These are phyloP conservation scores for Cucurbita ficifolia DNA, from an alignment of 306 rosid genomes.

Conservation along the genomic window DNA sequence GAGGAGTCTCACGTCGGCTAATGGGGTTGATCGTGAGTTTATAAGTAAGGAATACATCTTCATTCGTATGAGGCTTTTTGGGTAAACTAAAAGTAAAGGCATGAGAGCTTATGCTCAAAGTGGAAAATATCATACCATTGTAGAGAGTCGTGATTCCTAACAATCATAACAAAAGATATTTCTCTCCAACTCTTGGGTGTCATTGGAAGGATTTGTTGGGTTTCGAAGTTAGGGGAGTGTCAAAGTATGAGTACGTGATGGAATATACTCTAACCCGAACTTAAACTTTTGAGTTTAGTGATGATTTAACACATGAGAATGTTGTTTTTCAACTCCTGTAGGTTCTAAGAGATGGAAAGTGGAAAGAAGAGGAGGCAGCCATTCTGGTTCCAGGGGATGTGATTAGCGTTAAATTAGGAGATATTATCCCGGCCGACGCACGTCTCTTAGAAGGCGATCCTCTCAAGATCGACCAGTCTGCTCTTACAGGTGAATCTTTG, in stretches of 20 bases:
- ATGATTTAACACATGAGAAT: background rate
- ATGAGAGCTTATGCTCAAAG: too few species aligned
- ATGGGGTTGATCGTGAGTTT: too few species aligned
- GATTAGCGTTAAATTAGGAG: constrained; percentile 87
- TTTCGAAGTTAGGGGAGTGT: too few species aligned
- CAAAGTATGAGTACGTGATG: background rate
- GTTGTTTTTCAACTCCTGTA: constrained; percentile 2
- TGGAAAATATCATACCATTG: too few species aligned
- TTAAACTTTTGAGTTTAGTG: background rate
- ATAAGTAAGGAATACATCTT: too few species aligned
- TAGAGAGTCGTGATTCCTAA: too few species aligned
- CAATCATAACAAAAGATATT: background rate
- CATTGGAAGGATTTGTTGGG: background rate
- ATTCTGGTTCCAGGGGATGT: constrained; percentile 86
- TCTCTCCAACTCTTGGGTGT: background rate
- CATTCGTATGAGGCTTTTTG: too few species aligned
- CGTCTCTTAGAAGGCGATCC: constrained; percentile 91
- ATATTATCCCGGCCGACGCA: constrained; percentile 79
- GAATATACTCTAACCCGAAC: background rate
- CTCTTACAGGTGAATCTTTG: constrained; percentile 85
- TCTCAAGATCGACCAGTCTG: constrained; percentile 75
- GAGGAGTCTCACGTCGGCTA: too few species aligned
- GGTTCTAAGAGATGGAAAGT: constrained; percentile 78
- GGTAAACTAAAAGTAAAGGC: too few species aligned
- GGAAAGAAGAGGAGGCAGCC: constrained; percentile 68